Percentiles rank a stretch among this genome's conserved stretches.
phyloP scores from a whole-genome alignment of 2,329 filamentous ascomycete species.

The Colletotrichum endophyticum region DNA sequence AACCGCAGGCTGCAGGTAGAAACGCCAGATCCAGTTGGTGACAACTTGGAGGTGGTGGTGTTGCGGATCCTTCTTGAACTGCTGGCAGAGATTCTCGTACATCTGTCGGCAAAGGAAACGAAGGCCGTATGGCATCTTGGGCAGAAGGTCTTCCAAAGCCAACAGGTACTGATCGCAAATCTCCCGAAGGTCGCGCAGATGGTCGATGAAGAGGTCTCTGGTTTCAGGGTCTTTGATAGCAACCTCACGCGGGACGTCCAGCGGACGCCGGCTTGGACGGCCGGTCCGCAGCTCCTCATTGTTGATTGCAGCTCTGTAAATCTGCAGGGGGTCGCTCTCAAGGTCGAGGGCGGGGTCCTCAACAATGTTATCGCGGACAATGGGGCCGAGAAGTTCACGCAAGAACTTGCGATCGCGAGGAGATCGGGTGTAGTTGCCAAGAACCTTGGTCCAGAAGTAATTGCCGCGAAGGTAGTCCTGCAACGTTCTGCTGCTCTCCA shows the following conservation, averaged over 20 bases:
- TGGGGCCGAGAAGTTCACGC: conserved; percentile 80
- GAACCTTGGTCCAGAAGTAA: conserved; percentile 90
- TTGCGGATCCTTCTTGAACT: conserved; percentile 81
- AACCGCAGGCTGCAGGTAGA: conserved; percentile 89
- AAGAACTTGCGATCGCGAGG: conserved; percentile 93
- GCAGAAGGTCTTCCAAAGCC: conserved; percentile 80
- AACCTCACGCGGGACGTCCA: conserved; percentile 87
- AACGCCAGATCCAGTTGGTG: conserved; percentile 91
- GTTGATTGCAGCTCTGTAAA: conserved; percentile 93
- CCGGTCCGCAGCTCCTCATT: conserved; percentile 96
- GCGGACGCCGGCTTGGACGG: conserved; percentile 77
- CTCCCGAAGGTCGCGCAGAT: conserved; percentile 91
- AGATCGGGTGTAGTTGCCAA: conserved; percentile 86
- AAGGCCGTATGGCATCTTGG: conserved; percentile 91
- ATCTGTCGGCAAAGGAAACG: conserved; percentile 88
- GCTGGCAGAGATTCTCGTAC: conserved; percentile 76
- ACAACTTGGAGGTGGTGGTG: conserved; percentile 82
- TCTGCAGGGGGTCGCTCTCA: conserved; percentile 96
- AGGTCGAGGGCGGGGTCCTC: conserved; percentile 90
- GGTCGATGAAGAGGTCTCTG: conserved; percentile 88
- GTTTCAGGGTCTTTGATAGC: conserved; percentile 97
- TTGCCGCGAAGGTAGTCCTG: conserved; percentile 89
- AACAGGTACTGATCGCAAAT: conserved; percentile 91
- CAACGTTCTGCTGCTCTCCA: conserved; percentile 73
- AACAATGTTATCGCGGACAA: conserved; percentile 91